phyloP scores from a whole-genome alignment of 495 filamentous ascomycete genomes.

The Neurospora africana region DNA sequence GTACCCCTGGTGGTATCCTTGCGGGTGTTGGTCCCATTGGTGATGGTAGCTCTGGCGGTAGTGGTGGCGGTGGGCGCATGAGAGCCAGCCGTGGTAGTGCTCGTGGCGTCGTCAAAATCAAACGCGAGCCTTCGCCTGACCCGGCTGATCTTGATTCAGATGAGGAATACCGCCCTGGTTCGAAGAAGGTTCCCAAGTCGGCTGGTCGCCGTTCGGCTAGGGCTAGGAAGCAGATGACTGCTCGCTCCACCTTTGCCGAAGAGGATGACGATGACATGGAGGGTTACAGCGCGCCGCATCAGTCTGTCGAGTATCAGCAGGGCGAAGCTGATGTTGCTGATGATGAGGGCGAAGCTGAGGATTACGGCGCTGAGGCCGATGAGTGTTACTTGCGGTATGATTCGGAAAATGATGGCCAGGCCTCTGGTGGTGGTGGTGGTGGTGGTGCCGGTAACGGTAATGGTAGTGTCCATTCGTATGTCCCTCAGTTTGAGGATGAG shows the following conservation, averaged over 20 bases:
- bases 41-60: background rate
- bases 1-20: background rate
- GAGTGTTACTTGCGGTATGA: background rate
- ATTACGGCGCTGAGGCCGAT: background rate
- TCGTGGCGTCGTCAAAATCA: background rate
- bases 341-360: slow-evolving; percentile 1
- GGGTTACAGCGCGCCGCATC: background rate
- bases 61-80: background rate
- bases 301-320: background rate
- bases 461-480: background rate
- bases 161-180: slow-evolving; percentile 1
- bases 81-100: background rate
- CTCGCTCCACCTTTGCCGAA: background rate
- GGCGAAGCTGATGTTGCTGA: background rate
- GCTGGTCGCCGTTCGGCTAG: background rate
- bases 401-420: background rate
- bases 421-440: background rate
- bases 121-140: slow-evolving; percentile 2
- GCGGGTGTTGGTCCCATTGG: background rate
- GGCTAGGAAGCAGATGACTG: background rate
- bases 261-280: background rate
- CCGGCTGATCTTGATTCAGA: slow-evolving; percentile 3
- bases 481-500: background rate
- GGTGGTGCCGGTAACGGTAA: background rate
- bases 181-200: background rate